phyloP scores from a whole-genome alignment of 2,329 filamentous ascomycete species.

The Colletotrichum sojae region DNA sequence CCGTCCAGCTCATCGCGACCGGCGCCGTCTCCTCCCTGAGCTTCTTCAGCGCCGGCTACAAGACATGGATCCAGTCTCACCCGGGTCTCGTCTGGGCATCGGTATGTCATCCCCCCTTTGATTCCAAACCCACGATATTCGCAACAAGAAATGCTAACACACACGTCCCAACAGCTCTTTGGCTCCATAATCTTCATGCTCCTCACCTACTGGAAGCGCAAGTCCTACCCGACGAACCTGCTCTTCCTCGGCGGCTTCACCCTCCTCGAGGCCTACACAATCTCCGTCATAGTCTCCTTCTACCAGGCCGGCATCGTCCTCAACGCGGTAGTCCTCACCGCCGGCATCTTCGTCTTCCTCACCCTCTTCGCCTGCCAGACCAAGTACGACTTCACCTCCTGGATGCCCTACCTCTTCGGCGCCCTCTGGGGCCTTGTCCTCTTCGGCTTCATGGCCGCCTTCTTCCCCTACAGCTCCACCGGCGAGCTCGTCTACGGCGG shows the following conservation, averaged over 20 bases:
- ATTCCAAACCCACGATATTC: no score
- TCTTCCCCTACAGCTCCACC: constrained; percentile 87
- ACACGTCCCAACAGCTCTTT: constrained; percentile 68
- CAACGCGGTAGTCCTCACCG: constrained; percentile 90
- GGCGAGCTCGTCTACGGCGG: constrained; percentile 89
- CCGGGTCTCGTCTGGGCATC: constrained; percentile 89
- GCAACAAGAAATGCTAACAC: constrained; percentile 39
- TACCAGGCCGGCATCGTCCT: constrained; percentile 88
- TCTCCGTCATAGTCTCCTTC: constrained; percentile 93
- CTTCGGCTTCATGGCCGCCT: constrained; percentile 92
- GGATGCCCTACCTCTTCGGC: constrained; percentile 96
- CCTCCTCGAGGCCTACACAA: constrained; percentile 90
- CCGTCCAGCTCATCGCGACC: constrained; percentile 91
- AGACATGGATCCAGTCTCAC: constrained; percentile 87
- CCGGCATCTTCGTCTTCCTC: constrained; percentile 83
- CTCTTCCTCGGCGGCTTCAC: constrained; percentile 94
- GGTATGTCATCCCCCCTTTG: constrained; percentile 57
- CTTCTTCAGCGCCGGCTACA: constrained; percentile 87
- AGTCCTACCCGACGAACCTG: constrained; percentile 94
- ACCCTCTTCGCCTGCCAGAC: constrained; percentile 95
- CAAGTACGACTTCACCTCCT: constrained; percentile 97
- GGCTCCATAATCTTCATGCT: constrained; percentile 88
- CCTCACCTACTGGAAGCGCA: constrained; percentile 95
- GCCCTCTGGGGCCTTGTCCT: constrained; percentile 90
- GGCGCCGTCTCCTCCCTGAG: constrained; percentile 84